Evolutionary conservation across 169 alveolate genomes (phyloP).

Genomic region (Eimeria necatrix): DNA sequence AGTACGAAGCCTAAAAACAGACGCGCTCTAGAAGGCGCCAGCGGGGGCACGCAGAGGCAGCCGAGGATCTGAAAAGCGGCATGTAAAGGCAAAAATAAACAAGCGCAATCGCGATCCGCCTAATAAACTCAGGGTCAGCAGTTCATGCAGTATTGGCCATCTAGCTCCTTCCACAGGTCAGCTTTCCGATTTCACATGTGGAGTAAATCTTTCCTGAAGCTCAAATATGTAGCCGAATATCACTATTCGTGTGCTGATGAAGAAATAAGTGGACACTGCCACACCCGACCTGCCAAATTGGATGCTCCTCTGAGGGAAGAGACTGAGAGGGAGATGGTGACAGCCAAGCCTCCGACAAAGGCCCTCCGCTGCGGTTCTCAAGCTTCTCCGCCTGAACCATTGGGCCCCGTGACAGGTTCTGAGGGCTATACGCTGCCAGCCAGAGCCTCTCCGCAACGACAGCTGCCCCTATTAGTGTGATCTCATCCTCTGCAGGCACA

Average conservation of each 20-base stretch:
- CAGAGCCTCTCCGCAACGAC: conserved; percentile 63
- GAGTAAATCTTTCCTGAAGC: too few species aligned
- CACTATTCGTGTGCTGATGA: too few species aligned
- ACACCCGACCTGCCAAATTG: conserved; percentile 34
- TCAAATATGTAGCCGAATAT: too few species aligned
- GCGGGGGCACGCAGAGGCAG: conserved; percentile 45
- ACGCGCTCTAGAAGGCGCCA: conserved; percentile 39
- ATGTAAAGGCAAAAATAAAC: neutral
- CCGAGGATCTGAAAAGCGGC: conserved; percentile 39
- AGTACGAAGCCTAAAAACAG: conserved; percentile 37
- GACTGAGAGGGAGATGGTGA: conserved; percentile 6
- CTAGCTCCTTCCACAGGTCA: too few species aligned
- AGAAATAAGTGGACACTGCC: neutral
- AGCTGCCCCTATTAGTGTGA: conserved; percentile 41
- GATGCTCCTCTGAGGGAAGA: conserved; percentile 56
- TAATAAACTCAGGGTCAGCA: neutral
- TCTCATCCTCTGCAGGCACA: conserved; percentile 50
- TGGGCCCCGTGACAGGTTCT: neutral
- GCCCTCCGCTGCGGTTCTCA: conserved; percentile 55
- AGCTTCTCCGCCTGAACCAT: neutral
- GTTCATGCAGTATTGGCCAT: neutral
- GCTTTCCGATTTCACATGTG: neutral
- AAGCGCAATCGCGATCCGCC: neutral
- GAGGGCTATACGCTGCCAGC: conserved; percentile 48
- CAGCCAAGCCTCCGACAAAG: conserved; percentile 53